Conservation (phyloP, 1,284 basidiomycete species). For the Singerocomus rubriflavus region DNA sequence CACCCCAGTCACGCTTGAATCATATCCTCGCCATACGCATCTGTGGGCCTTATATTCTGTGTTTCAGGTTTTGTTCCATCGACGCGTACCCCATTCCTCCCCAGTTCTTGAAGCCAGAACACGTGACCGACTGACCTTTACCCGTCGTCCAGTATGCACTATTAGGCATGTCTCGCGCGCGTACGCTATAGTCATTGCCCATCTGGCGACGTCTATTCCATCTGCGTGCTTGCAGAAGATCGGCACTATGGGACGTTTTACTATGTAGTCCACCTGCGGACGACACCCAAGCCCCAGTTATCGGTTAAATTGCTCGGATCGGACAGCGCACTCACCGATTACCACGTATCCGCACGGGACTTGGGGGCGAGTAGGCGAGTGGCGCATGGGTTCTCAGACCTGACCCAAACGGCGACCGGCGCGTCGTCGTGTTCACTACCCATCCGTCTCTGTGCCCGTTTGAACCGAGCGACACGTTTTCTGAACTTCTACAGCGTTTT, state of each 20-base stretch:
- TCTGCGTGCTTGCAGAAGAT: constrained; percentile 45
- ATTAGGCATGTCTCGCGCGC: constrained; percentile 35
- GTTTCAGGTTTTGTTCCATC: constrained; percentile 46
- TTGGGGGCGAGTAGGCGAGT: constrained; percentile 43
- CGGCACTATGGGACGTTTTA: constrained; percentile 45
- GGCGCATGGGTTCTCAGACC: constrained; percentile 47
- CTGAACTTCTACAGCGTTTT: constrained; percentile 14
- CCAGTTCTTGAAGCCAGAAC: neutral
- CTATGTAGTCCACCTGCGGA: constrained; percentile 34
- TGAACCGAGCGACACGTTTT: neutral
- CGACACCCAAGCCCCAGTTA: constrained; percentile 21
- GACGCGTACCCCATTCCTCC: constrained; percentile 40
- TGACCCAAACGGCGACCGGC: constrained; percentile 28
- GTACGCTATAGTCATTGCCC: constrained; percentile 3
- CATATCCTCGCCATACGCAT: constrained; percentile 36
- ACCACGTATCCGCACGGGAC: constrained; percentile 34
- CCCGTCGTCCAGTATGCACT: constrained; percentile 26
- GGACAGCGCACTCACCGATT: neutral
- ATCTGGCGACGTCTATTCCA: constrained; percentile 16
- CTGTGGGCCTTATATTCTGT: constrained; percentile 44
- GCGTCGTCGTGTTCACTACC: constrained; percentile 13
- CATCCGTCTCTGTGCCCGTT: neutral
- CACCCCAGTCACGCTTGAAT: constrained; percentile 42
- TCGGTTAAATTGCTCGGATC: constrained; percentile 34
- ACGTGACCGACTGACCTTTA: neutral